A percentile compares a stretch with the other conserved stretches of the same genome.
phyloP scores from a whole-genome alignment of 2,329 filamentous ascomycete genomes.

The Fusarium mexicanum region DNA sequence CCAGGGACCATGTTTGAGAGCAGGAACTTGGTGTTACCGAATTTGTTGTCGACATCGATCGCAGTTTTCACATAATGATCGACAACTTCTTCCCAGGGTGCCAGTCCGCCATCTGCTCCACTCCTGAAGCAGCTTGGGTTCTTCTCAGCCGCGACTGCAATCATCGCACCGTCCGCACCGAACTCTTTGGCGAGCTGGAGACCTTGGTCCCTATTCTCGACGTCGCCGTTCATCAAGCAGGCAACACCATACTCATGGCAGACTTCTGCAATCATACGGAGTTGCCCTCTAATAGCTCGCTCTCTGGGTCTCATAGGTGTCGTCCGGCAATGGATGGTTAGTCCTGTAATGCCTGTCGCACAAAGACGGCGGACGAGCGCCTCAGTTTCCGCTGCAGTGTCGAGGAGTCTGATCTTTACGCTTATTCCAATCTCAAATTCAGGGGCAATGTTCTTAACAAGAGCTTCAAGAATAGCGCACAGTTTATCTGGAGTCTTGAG shows the following conservation, averaged over 20 bases:
- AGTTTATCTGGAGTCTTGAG: slow-evolving; percentile 86
- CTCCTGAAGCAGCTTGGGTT: slow-evolving; percentile 89
- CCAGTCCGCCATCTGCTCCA: slow-evolving; percentile 73
- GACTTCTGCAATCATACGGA: slow-evolving; percentile 82
- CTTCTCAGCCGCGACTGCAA: slow-evolving; percentile 89
- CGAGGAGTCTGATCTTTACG: slow-evolving; percentile 93
- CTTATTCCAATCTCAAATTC: slow-evolving; percentile 91
- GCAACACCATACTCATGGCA: slow-evolving; percentile 89
- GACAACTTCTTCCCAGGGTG: slow-evolving; percentile 81
- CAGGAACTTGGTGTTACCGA: slow-evolving; percentile 92
- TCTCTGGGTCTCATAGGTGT: slow-evolving; percentile 95
- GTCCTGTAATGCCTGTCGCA: slow-evolving; percentile 86
- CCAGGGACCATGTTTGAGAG: slow-evolving; percentile 87
- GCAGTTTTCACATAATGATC: slow-evolving; percentile 77
- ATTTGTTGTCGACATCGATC: slow-evolving; percentile 84
- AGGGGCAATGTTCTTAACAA: slow-evolving; percentile 81
- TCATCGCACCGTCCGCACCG: slow-evolving; percentile 95
- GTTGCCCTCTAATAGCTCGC: slow-evolving; percentile 83
- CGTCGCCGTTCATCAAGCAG: slow-evolving; percentile 96
- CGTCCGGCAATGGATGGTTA: slow-evolving; percentile 96
- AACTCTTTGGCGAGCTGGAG: slow-evolving; percentile 77
- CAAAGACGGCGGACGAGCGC: slow-evolving; percentile 80
- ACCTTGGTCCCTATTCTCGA: slow-evolving; percentile 78
- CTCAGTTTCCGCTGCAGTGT: slow-evolving; percentile 79
- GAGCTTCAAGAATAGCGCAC: slow-evolving; percentile 80